A percentile compares a stretch with the other conserved stretches of the same genome.
Evolutionary conservation across 2,329 filamentous ascomycete genomes (phyloP).

Genomic region (Exophiala phaeomuriformis): DNA sequence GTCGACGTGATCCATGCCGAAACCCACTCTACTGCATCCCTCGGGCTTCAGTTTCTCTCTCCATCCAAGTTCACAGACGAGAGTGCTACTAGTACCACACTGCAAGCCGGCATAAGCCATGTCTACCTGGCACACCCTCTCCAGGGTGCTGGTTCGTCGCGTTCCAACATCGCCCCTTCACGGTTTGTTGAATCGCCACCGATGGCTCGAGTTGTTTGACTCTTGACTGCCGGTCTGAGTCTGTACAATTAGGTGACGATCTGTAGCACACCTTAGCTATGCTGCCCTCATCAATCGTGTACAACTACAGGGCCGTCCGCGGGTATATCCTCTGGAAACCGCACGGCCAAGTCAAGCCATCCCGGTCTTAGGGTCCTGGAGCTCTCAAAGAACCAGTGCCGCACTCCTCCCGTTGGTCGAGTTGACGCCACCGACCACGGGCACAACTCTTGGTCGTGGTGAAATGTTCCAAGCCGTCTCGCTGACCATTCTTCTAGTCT

Average conservation of each 20-base stretch:
- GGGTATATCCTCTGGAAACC: not conserved
- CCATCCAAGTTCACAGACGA: not conserved
- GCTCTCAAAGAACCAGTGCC: not conserved
- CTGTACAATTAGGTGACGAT: not conserved
- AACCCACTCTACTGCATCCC: not conserved
- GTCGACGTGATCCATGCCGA: not conserved
- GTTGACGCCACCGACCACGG: conserved; percentile 7
- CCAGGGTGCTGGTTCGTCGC: not conserved
- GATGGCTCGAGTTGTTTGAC: not conserved
- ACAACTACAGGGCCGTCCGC: not conserved
- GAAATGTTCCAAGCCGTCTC: conserved; percentile 5
- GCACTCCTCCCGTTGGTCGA: not conserved
- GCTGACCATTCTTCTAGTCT: not conserved
- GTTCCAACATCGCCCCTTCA: not conserved
- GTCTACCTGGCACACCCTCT: no score
- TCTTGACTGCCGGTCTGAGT: not conserved
- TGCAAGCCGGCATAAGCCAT: no score
- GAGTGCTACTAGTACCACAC: not conserved
- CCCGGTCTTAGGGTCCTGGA: not conserved
- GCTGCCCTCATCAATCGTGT: not conserved
- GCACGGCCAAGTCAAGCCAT: not conserved
- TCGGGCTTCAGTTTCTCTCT: not conserved
- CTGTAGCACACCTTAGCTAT: not conserved
- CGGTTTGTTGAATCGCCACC: not conserved
- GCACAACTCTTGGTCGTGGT: not conserved